Percentiles rank a stretch among this genome's conserved stretches.
These are phyloP conservation scores for Populus hybrid DNA, from an alignment of 441 rosid genomes.

Conservation along the genomic window DNA sequence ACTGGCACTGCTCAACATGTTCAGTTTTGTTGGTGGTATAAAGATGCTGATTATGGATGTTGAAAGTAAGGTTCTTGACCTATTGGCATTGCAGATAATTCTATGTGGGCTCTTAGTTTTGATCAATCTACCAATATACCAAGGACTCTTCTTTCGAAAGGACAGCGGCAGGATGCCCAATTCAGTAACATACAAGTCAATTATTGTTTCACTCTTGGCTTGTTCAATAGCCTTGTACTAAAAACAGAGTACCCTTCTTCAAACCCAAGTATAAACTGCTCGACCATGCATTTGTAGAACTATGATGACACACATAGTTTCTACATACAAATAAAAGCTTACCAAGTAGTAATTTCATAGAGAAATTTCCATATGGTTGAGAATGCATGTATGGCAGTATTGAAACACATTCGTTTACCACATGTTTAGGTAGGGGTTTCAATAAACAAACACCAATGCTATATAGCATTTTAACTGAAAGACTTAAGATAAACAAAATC, in stretches of 20 bases:
- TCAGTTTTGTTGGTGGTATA: constrained; percentile 38
- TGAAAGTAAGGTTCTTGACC: not conserved
- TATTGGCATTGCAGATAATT: not conserved
- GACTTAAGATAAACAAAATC: not conserved
- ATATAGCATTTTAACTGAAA: not conserved
- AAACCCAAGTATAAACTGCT: not conserved
- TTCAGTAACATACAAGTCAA: not conserved
- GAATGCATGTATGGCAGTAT: not conserved
- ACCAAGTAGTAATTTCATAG: not conserved
- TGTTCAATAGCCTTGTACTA: not conserved
- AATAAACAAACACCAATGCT: not conserved
- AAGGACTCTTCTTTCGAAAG: not conserved
- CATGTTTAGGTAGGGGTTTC: not conserved
- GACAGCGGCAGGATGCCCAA: not conserved
- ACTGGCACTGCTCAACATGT: constrained; percentile 48
- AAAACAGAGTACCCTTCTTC: not conserved
- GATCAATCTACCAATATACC: not conserved
- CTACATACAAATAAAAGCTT: not conserved
- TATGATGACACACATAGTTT: not conserved
- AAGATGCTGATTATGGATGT: constrained; percentile 18
- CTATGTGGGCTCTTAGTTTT: not conserved
- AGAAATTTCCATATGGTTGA: not conserved
- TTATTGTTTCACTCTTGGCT: not conserved
- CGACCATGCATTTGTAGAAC: not conserved
- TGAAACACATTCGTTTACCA: not conserved